A percentile compares a stretch with the other conserved stretches of the same genome.
Conservation (phyloP, 176 grass and related monocot species). For the Neostapfia colusana region DNA sequence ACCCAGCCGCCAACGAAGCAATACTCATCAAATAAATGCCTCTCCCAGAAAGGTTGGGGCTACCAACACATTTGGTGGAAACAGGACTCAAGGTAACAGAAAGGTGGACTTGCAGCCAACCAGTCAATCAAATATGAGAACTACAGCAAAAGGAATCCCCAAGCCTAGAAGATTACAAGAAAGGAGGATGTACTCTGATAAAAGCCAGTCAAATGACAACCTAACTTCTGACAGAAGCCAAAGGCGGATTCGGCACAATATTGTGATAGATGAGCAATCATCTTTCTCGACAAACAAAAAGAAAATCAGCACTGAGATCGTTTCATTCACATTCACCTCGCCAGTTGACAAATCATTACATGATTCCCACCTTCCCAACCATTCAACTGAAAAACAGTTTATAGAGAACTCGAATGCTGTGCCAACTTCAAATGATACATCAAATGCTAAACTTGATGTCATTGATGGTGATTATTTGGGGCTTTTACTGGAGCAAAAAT, state of each 20-base stretch:
- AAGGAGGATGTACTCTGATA: constrained; percentile 35
- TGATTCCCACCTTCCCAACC: constrained; percentile 33
- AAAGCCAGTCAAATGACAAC: constrained; percentile 41
- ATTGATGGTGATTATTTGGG: constrained; percentile 85
- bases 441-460: constrained; percentile 34
- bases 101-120: constrained; percentile 43
- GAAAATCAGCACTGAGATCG: constrained; percentile 70
- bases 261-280: constrained; percentile 73
- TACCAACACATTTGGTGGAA: constrained; percentile 38
- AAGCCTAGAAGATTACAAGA: constrained; percentile 56
- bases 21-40: constrained; percentile 35
- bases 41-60: constrained; percentile 48
- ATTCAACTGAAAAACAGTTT: constrained; percentile 36
- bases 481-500: constrained; percentile 80
- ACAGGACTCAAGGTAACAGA: constrained; percentile 28
- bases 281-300: constrained; percentile 53
- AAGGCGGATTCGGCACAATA: constrained; percentile 68
- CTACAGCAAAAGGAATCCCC: constrained; percentile 43
- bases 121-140: constrained; percentile 38
- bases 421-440: constrained; percentile 39
- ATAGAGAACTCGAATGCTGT: constrained; percentile 27
- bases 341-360: constrained; percentile 65
- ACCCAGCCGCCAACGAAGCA: constrained; percentile 45
- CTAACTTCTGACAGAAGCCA: constrained; percentile 48
- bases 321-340: constrained; percentile 96